A percentile compares a stretch with the other conserved stretches of the same genome.
These are phyloP conservation scores for Aspergillus spinulosporus DNA, from an alignment of 2,329 filamentous ascomycete genomes.

Conservation along the genomic window DNA sequence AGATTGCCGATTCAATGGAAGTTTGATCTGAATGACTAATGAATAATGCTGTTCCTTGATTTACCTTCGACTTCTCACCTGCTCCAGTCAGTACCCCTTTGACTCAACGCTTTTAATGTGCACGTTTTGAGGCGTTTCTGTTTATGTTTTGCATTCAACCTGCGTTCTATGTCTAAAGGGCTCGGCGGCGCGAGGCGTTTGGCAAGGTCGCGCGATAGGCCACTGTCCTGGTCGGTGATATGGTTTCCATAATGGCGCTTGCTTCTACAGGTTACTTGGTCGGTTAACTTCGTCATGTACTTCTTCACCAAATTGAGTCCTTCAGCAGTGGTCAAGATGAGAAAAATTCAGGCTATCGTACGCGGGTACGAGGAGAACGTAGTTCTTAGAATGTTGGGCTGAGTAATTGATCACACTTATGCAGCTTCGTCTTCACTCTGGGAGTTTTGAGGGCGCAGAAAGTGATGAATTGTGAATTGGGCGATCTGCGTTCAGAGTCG, in stretches of 20 bases:
- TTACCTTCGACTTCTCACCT: constrained; percentile 3
- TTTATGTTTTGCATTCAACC: constrained; percentile 25
- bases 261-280: not conserved
- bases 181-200: constrained; percentile 22
- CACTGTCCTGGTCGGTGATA: constrained; percentile 12
- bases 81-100: constrained; percentile 6
- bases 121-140: constrained; percentile 14
- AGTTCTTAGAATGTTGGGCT: too few relatives aligned
- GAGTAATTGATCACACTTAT: too few relatives aligned
- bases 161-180: constrained; percentile 20
- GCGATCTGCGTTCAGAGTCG: too few relatives aligned
- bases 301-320: too few relatives aligned
- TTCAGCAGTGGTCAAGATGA: too few relatives aligned
- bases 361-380: too few relatives aligned
- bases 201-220: constrained; percentile 18
- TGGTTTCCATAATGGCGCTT: not conserved
- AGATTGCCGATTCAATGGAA: constrained; percentile 56
- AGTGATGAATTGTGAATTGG: too few relatives aligned
- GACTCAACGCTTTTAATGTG: constrained; percentile 1
- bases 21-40: constrained; percentile 38
- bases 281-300: too few relatives aligned
- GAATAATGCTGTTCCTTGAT: constrained; percentile 20
- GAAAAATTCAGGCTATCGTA: too few relatives aligned
- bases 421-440: too few relatives aligned
- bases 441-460: too few relatives aligned